phyloP scores from a whole-genome alignment of 176 grass and related monocot species.

The Oropetium thomaeum region DNA sequence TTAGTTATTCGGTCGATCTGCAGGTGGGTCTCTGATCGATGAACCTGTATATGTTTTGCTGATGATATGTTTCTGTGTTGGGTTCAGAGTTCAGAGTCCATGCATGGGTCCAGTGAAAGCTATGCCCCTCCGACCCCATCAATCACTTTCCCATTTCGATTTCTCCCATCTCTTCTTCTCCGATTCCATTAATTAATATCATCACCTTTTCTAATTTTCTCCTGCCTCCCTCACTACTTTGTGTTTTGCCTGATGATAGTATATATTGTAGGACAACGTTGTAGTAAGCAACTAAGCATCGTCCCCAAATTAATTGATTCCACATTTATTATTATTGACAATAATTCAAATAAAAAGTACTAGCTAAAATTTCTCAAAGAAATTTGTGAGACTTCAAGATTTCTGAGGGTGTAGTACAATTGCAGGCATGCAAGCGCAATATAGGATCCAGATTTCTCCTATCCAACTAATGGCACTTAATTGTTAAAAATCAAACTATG shows the following conservation, averaged over 20 bases:
- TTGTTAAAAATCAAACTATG: too few species aligned
- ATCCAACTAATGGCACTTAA: neutral
- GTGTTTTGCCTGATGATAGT: neutral
- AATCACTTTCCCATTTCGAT: constrained; percentile 30
- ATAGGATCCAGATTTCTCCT: neutral
- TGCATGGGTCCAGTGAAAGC: constrained; percentile 46
- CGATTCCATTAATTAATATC: too few species aligned
- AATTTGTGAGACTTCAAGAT: neutral
- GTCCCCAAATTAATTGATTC: too few species aligned
- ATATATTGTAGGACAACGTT: neutral
- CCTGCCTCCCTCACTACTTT: too few species aligned
- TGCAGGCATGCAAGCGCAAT: neutral
- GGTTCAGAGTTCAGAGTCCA: constrained; percentile 16
- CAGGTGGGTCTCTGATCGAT: constrained; percentile 3
- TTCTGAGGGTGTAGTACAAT: neutral
- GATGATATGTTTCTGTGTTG: constrained; percentile 8
- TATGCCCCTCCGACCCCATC: constrained; percentile 43
- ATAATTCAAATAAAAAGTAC: neutral
- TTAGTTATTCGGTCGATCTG: constrained; percentile 37
- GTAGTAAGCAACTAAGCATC: neutral
- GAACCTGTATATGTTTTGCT: neutral
- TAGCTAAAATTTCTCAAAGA: neutral
- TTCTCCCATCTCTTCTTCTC: neutral
- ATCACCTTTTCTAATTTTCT: too few species aligned
- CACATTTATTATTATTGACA: neutral